Percentiles rank a stretch among this genome's conserved stretches.
These are phyloP conservation scores for Sechiopsis laciniata DNA, from an alignment of 306 rosid species.

Conservation along the genomic window DNA sequence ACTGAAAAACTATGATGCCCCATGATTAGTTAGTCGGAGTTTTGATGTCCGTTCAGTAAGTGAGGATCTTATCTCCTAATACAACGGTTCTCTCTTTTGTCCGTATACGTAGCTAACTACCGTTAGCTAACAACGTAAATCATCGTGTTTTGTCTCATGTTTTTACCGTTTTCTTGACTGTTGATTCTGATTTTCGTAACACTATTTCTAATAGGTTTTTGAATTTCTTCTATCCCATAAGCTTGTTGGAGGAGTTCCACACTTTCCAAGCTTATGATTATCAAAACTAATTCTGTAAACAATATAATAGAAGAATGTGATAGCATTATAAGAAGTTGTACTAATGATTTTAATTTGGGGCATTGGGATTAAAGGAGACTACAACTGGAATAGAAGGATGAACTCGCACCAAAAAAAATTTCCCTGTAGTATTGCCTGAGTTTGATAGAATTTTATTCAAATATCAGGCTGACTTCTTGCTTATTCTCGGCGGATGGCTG, in stretches of 20 bases:
- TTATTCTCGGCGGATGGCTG: neutral
- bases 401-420: conserved; percentile 16
- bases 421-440: neutral
- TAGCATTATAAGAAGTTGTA: neutral
- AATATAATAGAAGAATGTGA: conserved; percentile 1
- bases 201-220: neutral
- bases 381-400: conserved; percentile 27
- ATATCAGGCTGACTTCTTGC: neutral
- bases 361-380: conserved; percentile 26
- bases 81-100: too few relatives aligned
- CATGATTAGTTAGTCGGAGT: too few relatives aligned
- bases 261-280: conserved; percentile 2
- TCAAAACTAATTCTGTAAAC: neutral
- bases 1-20: neutral
- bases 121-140: too few relatives aligned
- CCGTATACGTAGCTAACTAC: too few relatives aligned
- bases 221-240: neutral
- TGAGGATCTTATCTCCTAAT: too few relatives aligned
- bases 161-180: too few relatives aligned
- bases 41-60: too few relatives aligned
- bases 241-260: neutral
- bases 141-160: too few relatives aligned
- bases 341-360: conserved; percentile 20
- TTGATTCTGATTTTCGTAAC: too few relatives aligned
- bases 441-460: neutral